Conservation (phyloP, 1,139 yeast species). For the Yamadazyma pseudoaaseri region DNA sequence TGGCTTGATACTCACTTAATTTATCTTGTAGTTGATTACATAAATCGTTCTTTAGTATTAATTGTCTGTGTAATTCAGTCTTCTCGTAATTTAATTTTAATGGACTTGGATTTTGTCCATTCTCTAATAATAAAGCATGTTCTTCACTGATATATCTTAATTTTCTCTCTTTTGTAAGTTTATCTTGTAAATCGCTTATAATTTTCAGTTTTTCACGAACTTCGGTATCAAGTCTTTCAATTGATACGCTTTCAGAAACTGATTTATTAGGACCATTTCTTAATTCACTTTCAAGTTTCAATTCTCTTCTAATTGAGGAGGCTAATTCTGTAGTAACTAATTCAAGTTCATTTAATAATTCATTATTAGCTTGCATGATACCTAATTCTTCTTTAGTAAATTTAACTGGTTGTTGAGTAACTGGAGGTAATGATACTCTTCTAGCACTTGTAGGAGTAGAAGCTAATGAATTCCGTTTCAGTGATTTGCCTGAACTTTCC, state of each 20-base stretch:
- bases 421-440: constrained; percentile 8
- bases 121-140: constrained; percentile 55
- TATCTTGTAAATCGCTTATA: constrained; percentile 53
- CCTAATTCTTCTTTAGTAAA: constrained; percentile 63
- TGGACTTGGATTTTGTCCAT: constrained; percentile 53
- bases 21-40: constrained; percentile 44
- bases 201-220: constrained; percentile 43
- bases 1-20: constrained; percentile 29
- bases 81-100: constrained; percentile 58
- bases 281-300: constrained; percentile 52
- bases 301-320: constrained; percentile 65
- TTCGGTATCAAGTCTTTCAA: constrained; percentile 24
- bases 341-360: constrained; percentile 60
- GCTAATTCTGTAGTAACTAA: constrained; percentile 71
- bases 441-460: constrained; percentile 13
- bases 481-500: constrained; percentile 10
- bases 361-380: constrained; percentile 57
- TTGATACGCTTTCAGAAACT: constrained; percentile 4
- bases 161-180: constrained; percentile 62
- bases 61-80: constrained; percentile 47
- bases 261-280: constrained; percentile 11
- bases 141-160: constrained; percentile 70
- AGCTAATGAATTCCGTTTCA: constrained; percentile 16
- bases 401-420: constrained; percentile 14
- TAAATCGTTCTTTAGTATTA: constrained; percentile 47